Evolutionary conservation across 2,329 filamentous ascomycete species (phyloP).

Genomic region (Pseudogymnoascus verrucosus): DNA sequence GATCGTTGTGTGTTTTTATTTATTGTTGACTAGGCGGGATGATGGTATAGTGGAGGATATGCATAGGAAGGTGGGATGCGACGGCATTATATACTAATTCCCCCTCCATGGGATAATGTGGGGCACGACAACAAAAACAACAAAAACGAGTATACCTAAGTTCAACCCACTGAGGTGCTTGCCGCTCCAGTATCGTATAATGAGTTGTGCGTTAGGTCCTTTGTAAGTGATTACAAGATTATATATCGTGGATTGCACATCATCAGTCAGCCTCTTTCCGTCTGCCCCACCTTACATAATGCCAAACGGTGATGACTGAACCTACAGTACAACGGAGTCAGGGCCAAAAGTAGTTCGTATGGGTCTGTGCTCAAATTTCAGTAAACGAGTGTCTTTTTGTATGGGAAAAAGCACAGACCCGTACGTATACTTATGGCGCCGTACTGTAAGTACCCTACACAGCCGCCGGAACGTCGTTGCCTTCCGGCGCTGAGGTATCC

Average conservation of each 20-base stretch:
- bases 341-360: too few species aligned
- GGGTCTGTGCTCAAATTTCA: too few species aligned
- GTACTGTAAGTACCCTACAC: too few species aligned
- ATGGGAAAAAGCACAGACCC: too few species aligned
- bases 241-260: neutral
- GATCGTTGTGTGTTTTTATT: neutral
- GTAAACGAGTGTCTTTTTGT: too few species aligned
- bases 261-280: neutral
- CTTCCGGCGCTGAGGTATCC: neutral
- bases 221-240: neutral
- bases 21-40: neutral
- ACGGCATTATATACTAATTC: neutral
- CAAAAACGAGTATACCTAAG: neutral
- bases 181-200: neutral
- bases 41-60: neutral
- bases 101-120: neutral
- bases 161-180: neutral
- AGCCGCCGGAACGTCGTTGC: neutral
- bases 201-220: neutral
- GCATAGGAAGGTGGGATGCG: neutral
- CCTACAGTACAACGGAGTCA: too few species aligned
- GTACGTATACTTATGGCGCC: too few species aligned
- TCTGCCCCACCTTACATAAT: too few species aligned
- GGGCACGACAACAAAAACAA: neutral
- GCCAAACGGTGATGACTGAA: too few species aligned